Evolutionary conservation across 2,329 filamentous ascomycete genomes (phyloP), one percentile per base, ranked within the genome.

Genomic region (Cytospora schulzeri): DNA sequence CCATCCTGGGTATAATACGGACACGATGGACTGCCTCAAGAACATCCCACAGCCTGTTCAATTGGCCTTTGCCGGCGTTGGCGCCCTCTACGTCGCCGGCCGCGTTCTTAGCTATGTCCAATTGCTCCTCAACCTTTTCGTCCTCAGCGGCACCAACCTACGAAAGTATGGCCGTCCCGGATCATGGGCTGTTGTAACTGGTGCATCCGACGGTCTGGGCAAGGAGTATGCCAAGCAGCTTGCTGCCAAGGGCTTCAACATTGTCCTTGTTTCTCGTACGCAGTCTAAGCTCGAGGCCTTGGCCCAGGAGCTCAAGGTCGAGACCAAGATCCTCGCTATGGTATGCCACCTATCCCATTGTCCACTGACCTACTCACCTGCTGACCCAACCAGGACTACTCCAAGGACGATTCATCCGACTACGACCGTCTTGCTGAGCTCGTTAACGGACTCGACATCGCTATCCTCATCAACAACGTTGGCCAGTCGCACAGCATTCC

Each of bases 161-260:
- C 89, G 89, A 71, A 92, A 90, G 70, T 98, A 96, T 79, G 95
- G 93, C 70, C 90, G 90, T 71, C 92, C 92, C 73, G 94, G 94
- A 67, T 93, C 90, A 65, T 99, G 94, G 93, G 95, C 92, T 35
- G 87, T 99, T 62, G 85, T 99, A 50, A 99, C 95, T 29, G 95
- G 95, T 68, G 95, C 94, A 59, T 97, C 93, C 14, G 95, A 99
- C 77, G 96, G 95, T 69, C 88, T 99, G 68, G 95, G 95, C 75
- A 98, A 97, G 79, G 95, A 99, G 80, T 99, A 92, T 76, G 92
- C 94, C 45, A 84, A 90, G 35, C 93, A 98, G 76, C 88, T 99
- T 64, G 93, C 95, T 28, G 83, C 87, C 67, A 93, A 95, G 76
- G 93, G 93, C 72, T 99, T 94, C 87, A 98, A 97, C 79, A 83